A percentile compares a stretch with the other conserved stretches of the same genome.
phyloP scores from a whole-genome alignment of 257 asterid species.

The Thymus quinquecostatus region DNA sequence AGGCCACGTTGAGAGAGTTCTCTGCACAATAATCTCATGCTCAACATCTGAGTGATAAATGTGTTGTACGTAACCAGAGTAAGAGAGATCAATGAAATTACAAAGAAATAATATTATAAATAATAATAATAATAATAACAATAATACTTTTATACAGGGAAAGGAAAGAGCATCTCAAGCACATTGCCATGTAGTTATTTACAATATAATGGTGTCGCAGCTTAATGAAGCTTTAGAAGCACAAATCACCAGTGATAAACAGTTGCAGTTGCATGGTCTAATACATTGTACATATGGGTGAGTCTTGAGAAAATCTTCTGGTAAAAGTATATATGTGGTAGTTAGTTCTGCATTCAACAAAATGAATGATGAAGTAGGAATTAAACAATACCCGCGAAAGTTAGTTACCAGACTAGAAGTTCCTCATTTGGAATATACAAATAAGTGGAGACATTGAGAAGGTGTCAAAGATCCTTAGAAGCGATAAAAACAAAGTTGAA shows the following conservation, averaged over 20 bases:
- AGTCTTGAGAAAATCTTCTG: not conserved
- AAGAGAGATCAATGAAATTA: not conserved
- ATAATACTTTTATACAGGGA: not conserved
- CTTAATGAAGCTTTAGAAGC: conserved; percentile 3
- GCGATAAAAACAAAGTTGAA: not conserved
- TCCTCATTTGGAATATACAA: not conserved
- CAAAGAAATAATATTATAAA: not conserved
- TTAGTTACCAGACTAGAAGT: not conserved
- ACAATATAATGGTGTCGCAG: not conserved
- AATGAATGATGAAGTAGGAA: not conserved
- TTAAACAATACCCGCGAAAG: not conserved
- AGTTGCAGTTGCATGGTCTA: not conserved
- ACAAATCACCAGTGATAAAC: not conserved
- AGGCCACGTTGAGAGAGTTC: conserved; percentile 83
- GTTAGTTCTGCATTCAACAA: not conserved
- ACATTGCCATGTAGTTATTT: not conserved
- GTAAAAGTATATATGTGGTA: not conserved
- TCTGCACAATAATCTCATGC: conserved; percentile 50
- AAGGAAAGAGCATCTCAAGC: not conserved
- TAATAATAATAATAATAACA: not conserved
- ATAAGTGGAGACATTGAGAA: conserved; percentile 2
- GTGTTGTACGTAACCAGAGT: not conserved
- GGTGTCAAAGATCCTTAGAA: not conserved
- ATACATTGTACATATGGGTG: not conserved
- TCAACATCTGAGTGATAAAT: conserved; percentile 18